phyloP scores from a whole-genome alignment of 2,329 filamentous ascomycete genomes.

The Amauroascus verrucosus region DNA sequence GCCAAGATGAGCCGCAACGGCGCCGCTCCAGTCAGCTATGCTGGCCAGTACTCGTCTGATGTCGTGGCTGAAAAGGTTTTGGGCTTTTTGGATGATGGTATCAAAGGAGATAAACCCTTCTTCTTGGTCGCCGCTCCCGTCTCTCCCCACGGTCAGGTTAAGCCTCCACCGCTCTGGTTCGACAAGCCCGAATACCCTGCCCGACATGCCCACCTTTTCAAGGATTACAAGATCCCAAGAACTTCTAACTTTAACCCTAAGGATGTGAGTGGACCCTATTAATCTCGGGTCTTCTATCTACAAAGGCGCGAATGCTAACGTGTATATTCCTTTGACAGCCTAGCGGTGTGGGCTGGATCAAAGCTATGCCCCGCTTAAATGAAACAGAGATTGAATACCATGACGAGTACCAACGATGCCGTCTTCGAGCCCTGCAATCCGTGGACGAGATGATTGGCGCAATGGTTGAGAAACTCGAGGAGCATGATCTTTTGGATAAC shows the following conservation, averaged over 20 bases:
- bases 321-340: constrained; percentile 19
- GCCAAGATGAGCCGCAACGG: constrained; percentile 51
- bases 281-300: background rate
- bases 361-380: constrained; percentile 36
- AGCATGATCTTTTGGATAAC: constrained; percentile 38
- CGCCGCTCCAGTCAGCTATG: constrained; percentile 43
- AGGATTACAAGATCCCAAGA: constrained; percentile 47
- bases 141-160: constrained; percentile 50
- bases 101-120: constrained; percentile 47
- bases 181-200: constrained; percentile 30
- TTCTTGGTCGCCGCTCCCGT: constrained; percentile 56
- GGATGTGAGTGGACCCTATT: constrained; percentile 24
- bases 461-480: constrained; percentile 35
- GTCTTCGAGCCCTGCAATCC: constrained; percentile 43
- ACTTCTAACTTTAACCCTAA: constrained; percentile 56
- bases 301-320: background rate
- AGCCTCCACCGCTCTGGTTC: constrained; percentile 22
- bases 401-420: constrained; percentile 43
- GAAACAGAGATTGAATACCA: constrained; percentile 41
- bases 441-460: constrained; percentile 47
- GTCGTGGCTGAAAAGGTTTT: constrained; percentile 48
- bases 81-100: constrained; percentile 50
- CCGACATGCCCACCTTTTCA: constrained; percentile 37
- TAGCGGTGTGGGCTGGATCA: constrained; percentile 41
- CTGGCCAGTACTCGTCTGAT: constrained; percentile 48